These are phyloP conservation scores for Penicillium fuscoglaucum DNA, from an alignment of 2,329 filamentous ascomycete genomes.

Conservation along the genomic window DNA sequence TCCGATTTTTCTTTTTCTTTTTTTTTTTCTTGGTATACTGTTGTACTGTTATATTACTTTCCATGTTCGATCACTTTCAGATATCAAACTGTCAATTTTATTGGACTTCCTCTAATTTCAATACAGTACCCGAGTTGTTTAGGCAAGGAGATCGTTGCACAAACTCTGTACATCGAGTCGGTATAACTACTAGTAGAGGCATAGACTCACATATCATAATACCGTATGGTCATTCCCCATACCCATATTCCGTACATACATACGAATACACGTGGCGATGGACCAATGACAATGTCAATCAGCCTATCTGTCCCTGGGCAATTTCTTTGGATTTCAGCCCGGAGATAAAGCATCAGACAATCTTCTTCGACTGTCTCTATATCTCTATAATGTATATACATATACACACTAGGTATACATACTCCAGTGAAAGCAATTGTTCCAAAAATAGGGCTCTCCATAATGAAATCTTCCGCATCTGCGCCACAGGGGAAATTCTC, in stretches of 20 bases:
- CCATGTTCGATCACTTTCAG: neutral
- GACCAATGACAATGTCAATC: neutral
- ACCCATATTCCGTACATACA: neutral
- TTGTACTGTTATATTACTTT: neutral
- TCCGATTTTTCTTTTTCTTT: neutral
- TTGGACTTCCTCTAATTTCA: neutral
- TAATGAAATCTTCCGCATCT: constrained; percentile 3
- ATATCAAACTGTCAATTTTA: neutral
- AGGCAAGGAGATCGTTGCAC: neutral
- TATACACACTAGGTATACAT: too few species aligned
- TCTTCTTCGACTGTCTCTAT: neutral
- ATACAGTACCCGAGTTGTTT: neutral
- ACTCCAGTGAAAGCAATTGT: neutral
- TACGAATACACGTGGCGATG: neutral
- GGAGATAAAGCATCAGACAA: neutral
- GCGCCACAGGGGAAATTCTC: constrained; percentile 11
- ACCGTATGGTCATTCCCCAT: neutral
- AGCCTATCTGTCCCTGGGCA: neutral
- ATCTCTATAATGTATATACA: neutral
- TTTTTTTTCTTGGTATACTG: too few species aligned
- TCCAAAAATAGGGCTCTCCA: constrained; percentile 6
- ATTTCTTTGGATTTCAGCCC: neutral
- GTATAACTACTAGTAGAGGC: neutral
- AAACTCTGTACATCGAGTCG: neutral
- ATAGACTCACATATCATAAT: neutral